Evolutionary conservation across 148 eudicot genomes (phyloP).

Genomic region (Euryodendron excelsum): DNA sequence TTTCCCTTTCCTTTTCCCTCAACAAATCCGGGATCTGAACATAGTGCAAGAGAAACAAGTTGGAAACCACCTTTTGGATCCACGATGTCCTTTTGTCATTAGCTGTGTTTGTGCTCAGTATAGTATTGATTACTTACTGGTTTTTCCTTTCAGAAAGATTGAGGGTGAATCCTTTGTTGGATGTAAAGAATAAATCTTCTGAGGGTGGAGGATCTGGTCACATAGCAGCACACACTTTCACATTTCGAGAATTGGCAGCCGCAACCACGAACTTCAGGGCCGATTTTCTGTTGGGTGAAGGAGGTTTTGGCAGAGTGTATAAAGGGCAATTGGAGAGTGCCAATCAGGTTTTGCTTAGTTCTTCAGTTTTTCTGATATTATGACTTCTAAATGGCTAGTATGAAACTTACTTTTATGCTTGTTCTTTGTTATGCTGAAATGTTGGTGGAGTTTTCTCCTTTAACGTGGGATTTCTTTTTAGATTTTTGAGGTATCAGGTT

Average conservation of each 20-base stretch:
- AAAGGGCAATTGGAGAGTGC: slow-evolving; percentile 52
- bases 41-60: neutral
- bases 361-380: neutral
- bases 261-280: slow-evolving; percentile 59
- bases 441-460: neutral
- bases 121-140: neutral
- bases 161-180: slow-evolving; percentile 28
- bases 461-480: too few relatives aligned
- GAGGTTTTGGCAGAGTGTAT: slow-evolving; percentile 61
- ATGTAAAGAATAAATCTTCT: slow-evolving; percentile 36
- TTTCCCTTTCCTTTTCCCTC: too few relatives aligned
- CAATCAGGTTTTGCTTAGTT: slow-evolving; percentile 41
- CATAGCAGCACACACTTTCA: slow-evolving; percentile 57
- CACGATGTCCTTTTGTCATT: neutral
- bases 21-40: too few relatives aligned
- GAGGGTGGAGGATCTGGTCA: slow-evolving; percentile 48
- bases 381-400: slow-evolving; percentile 4
- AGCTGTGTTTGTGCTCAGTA: neutral
- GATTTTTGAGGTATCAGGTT: too few relatives aligned
- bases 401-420: neutral
- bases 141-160: slow-evolving; percentile 29
- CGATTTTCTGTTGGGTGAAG: slow-evolving; percentile 58
- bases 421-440: neutral
- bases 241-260: slow-evolving; percentile 59
- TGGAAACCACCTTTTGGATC: neutral